Evolutionary conservation across 2,329 filamentous ascomycete genomes (phyloP).

Genomic region (Endocalyx cinctus): DNA sequence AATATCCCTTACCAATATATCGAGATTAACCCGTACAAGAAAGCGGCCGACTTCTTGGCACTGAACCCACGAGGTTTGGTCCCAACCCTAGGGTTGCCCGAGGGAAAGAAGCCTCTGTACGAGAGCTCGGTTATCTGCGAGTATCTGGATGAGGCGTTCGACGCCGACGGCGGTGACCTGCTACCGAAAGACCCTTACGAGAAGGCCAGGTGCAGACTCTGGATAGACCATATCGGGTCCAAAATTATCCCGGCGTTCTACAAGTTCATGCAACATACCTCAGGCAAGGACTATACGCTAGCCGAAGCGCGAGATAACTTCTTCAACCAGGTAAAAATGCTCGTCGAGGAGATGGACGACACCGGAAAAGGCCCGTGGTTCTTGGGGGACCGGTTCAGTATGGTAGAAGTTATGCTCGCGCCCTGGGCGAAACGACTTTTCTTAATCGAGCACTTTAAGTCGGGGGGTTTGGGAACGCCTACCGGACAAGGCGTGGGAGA

Average conservation of each 20-base stretch:
- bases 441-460: slow-evolving; percentile 71
- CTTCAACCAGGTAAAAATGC: slow-evolving; percentile 51
- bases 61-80: slow-evolving; percentile 74
- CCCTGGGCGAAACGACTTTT: slow-evolving; percentile 71
- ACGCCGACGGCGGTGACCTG: slow-evolving; percentile 39
- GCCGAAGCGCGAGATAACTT: slow-evolving; percentile 55
- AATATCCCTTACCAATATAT: slow-evolving; percentile 69
- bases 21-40: slow-evolving; percentile 75
- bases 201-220: slow-evolving; percentile 61
- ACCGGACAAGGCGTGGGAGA: slow-evolving; percentile 16
- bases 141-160: slow-evolving; percentile 64
- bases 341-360: slow-evolving; percentile 54
- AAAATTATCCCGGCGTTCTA: slow-evolving; percentile 68
- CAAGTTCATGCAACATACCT: slow-evolving; percentile 52
- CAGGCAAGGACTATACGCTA: slow-evolving; percentile 43
- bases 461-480: slow-evolving; percentile 45
- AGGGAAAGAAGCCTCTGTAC: slow-evolving; percentile 55
- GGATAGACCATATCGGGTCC: slow-evolving; percentile 67
- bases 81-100: slow-evolving; percentile 58
- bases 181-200: slow-evolving; percentile 60
- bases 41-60: slow-evolving; percentile 60
- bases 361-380: slow-evolving; percentile 67
- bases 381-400: slow-evolving; percentile 54
- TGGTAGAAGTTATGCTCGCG: slow-evolving; percentile 67
- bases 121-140: slow-evolving; percentile 71